Evolutionary conservation across 2,329 filamentous ascomycete genomes (phyloP).

Genomic region (Neophaeococcomyces mojaviensis): DNA sequence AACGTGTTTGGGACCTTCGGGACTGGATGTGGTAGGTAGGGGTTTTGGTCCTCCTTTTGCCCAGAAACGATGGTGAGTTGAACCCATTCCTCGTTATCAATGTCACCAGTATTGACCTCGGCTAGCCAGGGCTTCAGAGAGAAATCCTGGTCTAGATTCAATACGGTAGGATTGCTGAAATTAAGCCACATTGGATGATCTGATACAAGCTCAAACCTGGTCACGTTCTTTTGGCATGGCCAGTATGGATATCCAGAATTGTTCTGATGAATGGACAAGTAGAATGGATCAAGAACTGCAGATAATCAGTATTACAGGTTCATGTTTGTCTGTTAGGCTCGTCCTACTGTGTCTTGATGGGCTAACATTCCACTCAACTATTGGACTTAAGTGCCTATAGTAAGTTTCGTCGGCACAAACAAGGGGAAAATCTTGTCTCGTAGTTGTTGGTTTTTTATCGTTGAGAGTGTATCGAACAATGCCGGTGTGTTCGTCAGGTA

Average conservation of each 20-base stretch:
- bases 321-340: too few relatives aligned
- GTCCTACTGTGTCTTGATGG: too few relatives aligned
- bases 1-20: neutral
- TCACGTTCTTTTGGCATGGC: neutral
- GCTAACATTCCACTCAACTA: too few relatives aligned
- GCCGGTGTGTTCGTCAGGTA: too few relatives aligned
- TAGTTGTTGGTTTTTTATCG: too few relatives aligned
- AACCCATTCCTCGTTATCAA: neutral
- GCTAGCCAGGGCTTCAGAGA: neutral
- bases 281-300: neutral
- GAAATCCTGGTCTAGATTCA: neutral
- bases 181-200: neutral
- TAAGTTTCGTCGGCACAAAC: too few relatives aligned
- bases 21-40: neutral
- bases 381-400: too few relatives aligned
- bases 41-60: neutral
- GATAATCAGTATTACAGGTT: neutral
- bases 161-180: neutral
- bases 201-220: neutral
- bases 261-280: too few relatives aligned
- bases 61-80: neutral
- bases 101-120: neutral
- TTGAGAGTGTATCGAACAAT: too few relatives aligned
- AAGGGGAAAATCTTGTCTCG: too few relatives aligned
- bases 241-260: too few relatives aligned